phyloP scores from a whole-genome alignment of 345 rosid species.

The Schrenkiella parvula region DNA sequence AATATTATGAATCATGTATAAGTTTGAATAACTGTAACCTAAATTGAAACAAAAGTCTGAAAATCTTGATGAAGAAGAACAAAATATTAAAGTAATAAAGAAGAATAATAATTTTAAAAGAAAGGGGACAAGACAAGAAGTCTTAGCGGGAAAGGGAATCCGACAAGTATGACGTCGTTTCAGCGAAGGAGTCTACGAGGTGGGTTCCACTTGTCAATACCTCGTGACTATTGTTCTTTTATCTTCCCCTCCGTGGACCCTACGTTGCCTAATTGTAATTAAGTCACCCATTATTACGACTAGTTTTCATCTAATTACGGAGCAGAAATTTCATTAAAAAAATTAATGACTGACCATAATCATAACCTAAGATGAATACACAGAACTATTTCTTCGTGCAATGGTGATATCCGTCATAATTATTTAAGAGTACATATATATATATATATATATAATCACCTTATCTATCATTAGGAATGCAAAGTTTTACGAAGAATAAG shows the following conservation, averaged over 20 bases:
- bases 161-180: constrained; percentile 37
- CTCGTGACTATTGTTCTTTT: constrained; percentile 20
- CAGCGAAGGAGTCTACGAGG: constrained; percentile 27
- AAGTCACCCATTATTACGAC: constrained; percentile 3
- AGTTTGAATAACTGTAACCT: constrained; percentile 22
- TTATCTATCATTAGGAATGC: no score
- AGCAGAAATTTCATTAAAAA: not conserved
- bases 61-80: not conserved
- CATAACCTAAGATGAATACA: not conserved
- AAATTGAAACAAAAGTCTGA: constrained; percentile 10
- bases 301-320: not conserved
- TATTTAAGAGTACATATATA: not conserved
- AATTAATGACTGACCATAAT: not conserved
- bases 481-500: no score
- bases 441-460: no score
- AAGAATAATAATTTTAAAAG: not conserved
- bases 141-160: constrained; percentile 38
- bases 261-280: not conserved
- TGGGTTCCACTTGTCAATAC: constrained; percentile 29
- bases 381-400: not conserved
- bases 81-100: not conserved
- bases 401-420: not conserved
- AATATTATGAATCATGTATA: not conserved
- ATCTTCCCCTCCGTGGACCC: constrained; percentile 19
- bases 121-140: constrained; percentile 23